phyloP scores from a whole-genome alignment of 208 protist genomes.

The Trypanosoma vivax region DNA sequence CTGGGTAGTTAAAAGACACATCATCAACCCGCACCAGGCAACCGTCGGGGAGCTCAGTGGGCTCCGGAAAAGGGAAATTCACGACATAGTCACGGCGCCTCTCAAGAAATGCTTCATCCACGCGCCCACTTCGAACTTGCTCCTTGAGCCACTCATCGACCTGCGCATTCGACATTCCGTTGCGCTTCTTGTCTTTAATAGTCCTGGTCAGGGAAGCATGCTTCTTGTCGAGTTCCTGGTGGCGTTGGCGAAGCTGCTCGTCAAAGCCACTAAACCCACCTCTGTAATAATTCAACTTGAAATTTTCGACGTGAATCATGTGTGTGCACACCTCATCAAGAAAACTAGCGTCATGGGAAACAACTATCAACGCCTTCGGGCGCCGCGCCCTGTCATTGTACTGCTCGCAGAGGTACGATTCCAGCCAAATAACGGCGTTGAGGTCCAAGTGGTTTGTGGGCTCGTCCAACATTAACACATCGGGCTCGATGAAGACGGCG shows the following conservation, averaged over 20 bases:
- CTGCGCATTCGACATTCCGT: constrained; percentile 84
- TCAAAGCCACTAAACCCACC: constrained; percentile 74
- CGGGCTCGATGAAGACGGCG: constrained; percentile 92
- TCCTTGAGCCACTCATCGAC: constrained; percentile 77
- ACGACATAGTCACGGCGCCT: constrained; percentile 86
- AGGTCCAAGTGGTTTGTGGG: constrained; percentile 97
- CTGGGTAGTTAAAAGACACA: constrained; percentile 82
- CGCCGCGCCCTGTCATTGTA: constrained; percentile 78
- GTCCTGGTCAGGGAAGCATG: constrained; percentile 58
- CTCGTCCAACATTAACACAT: constrained; percentile 96
- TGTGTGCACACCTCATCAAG: constrained; percentile 93
- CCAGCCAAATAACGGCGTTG: constrained; percentile 93
- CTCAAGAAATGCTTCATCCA: constrained; percentile 66
- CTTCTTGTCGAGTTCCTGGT: constrained; percentile 86
- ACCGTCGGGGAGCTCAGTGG: constrained; percentile 67
- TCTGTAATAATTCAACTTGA: constrained; percentile 86
- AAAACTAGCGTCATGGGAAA: constrained; percentile 96
- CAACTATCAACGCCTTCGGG: constrained; percentile 91
- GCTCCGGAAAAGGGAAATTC: constrained; percentile 81
- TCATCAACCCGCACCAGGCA: constrained; percentile 81
- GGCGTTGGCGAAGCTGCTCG: constrained; percentile 61
- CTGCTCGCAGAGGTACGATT: constrained; percentile 79
- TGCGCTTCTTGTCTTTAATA: constrained; percentile 83
- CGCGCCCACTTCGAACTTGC: constrained; percentile 52
- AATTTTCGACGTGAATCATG: constrained; percentile 90